A percentile compares a stretch with the other conserved stretches of the same genome.
Evolutionary conservation across 2,329 filamentous ascomycete species (phyloP).

Genomic region (Aspergillus phoenicis): DNA sequence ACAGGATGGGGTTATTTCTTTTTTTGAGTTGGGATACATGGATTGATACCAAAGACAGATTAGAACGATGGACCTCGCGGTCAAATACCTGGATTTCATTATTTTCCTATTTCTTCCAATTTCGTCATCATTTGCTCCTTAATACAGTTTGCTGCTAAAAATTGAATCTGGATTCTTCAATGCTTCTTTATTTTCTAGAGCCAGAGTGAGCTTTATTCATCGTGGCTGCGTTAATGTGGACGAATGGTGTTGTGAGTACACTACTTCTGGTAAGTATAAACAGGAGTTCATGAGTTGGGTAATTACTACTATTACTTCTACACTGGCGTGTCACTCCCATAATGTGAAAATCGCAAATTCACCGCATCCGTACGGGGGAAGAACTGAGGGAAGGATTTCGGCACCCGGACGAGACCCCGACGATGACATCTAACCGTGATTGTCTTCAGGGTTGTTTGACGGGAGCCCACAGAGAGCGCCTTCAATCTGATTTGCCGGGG

Average conservation of each 20-base stretch:
- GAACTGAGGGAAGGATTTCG: neutral
- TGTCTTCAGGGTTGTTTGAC: slow-evolving; percentile 17
- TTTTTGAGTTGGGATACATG: slow-evolving; percentile 35
- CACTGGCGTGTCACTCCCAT: slow-evolving; percentile 13
- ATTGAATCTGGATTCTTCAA: neutral
- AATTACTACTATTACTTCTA: slow-evolving; percentile 10
- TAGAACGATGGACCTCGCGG: slow-evolving; percentile 45
- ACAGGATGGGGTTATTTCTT: slow-evolving; percentile 31
- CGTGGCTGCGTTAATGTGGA: slow-evolving; percentile 23
- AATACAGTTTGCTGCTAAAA: neutral
- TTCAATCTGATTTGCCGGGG: slow-evolving; percentile 21
- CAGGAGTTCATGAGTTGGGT: neutral
- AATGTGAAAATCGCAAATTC: neutral
- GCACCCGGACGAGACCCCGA: slow-evolving; percentile 11
- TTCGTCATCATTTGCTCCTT: slow-evolving; percentile 11
- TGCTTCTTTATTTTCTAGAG: slow-evolving; percentile 20
- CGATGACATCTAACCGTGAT: slow-evolving; percentile 18
- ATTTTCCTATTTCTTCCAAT: slow-evolving; percentile 24
- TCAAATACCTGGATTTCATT: slow-evolving; percentile 27
- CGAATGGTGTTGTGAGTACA: slow-evolving; percentile 22
- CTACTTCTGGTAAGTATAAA: slow-evolving; percentile 3
- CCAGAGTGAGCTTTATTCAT: slow-evolving; percentile 14
- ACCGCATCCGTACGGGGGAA: slow-evolving; percentile 10
- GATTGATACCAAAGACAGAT: slow-evolving; percentile 44
- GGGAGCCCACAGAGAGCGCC: slow-evolving; percentile 19